Evolutionary conservation across 2,329 filamentous ascomycete genomes (phyloP).

Genomic region (Apiospora kogelbergensis): DNA sequence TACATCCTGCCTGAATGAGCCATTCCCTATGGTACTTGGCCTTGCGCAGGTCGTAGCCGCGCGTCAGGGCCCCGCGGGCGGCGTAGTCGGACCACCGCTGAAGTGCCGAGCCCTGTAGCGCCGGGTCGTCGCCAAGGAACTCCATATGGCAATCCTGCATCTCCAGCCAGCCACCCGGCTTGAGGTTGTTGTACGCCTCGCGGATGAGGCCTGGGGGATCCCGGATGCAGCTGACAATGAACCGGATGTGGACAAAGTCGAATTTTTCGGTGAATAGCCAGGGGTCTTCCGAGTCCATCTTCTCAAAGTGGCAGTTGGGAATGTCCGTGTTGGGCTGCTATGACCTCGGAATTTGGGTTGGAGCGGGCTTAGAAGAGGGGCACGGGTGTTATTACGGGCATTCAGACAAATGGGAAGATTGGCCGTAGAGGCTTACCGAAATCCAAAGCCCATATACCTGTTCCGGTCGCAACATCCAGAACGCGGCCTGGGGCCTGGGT

Average conservation of each 20-base stretch:
- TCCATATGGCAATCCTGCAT: slow-evolving; percentile 13
- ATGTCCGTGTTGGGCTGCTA: not conserved
- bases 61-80: not conserved
- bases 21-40: slow-evolving; percentile 3
- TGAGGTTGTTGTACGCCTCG: slow-evolving; percentile 10
- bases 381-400: too few relatives aligned
- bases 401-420: too few relatives aligned
- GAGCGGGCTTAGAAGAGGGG: not conserved
- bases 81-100: slow-evolving; percentile 5
- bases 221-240: slow-evolving; percentile 1
- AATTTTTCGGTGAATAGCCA: not conserved
- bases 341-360: slow-evolving; percentile 7
- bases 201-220: slow-evolving; percentile 8
- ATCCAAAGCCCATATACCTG: slow-evolving; percentile 9
- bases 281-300: slow-evolving; percentile 7
- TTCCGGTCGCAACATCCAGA: slow-evolving; percentile 10
- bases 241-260: slow-evolving; percentile 10
- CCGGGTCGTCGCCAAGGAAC: slow-evolving; percentile 7
- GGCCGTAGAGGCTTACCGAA: not conserved
- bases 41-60: slow-evolving; percentile 10
- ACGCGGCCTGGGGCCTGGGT: slow-evolving; percentile 5
- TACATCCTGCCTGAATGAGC: slow-evolving; percentile 10
- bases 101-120: not conserved
- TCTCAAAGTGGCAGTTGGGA: slow-evolving; percentile 11
- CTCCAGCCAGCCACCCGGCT: slow-evolving; percentile 12